Evolutionary conservation across 306 rosid genomes (phyloP).

Genomic region (Cucurbita maxima): DNA sequence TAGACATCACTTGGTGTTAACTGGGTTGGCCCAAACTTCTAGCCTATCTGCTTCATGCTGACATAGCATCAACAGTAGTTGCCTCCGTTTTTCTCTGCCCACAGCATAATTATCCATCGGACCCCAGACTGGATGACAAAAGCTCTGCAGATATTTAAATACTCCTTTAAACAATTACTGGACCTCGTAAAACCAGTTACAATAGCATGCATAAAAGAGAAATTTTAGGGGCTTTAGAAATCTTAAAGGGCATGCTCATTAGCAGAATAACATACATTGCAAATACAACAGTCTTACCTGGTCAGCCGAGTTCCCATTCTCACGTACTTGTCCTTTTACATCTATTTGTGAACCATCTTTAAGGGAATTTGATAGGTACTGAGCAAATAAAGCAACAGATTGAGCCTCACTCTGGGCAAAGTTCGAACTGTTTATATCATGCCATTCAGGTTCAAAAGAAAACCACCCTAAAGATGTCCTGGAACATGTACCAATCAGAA

Average conservation of each 20-base stretch:
- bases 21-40: conserved; percentile 95
- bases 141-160: conserved; percentile 36
- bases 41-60: conserved; percentile 97
- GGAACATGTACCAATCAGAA: conserved; percentile 13
- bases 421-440: conserved; percentile 52
- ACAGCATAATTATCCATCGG: conserved; percentile 69
- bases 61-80: conserved; percentile 75
- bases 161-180: conserved; percentile 5
- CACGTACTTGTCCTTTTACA: conserved; percentile 59
- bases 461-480: conserved; percentile 95
- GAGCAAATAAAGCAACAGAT: conserved; percentile 66
- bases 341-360: conserved; percentile 39
- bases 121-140: conserved; percentile 91
- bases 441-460: conserved; percentile 79
- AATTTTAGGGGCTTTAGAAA: neutral
- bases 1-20: conserved; percentile 50
- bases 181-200: neutral
- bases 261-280: neutral
- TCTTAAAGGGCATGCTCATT: neutral
- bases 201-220: neutral
- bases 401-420: conserved; percentile 93
- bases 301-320: conserved; percentile 52
- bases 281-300: conserved; percentile 34
- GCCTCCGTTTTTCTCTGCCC: conserved; percentile 80
- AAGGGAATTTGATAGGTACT: conserved; percentile 57